Percentiles rank a stretch among this genome's conserved stretches.
phyloP scores from a whole-genome alignment of 2,329 filamentous ascomycete genomes.

The Daldinia eschscholtzii region DNA sequence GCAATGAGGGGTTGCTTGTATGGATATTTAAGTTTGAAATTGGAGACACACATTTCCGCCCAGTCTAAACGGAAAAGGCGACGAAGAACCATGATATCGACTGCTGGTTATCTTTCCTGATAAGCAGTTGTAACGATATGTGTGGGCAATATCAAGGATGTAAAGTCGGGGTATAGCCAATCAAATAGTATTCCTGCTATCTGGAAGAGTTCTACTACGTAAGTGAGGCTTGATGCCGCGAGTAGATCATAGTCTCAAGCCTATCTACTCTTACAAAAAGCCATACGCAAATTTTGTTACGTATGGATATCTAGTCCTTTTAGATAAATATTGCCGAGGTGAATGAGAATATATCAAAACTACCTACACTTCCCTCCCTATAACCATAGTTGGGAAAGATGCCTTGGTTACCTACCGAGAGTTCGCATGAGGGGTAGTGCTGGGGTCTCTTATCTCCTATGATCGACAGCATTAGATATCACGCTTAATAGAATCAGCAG shows the following conservation, averaged over 20 bases:
- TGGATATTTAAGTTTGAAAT: slow-evolving; percentile 10
- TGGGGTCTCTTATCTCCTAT: slow-evolving; percentile 3
- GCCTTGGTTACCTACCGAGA: neutral
- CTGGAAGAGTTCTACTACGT: slow-evolving; percentile 3
- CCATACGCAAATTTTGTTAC: neutral
- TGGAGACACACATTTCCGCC: slow-evolving; percentile 9
- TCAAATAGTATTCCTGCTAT: slow-evolving; percentile 13
- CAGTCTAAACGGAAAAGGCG: slow-evolving; percentile 4
- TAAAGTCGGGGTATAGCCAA: slow-evolving; percentile 22
- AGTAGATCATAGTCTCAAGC: neutral
- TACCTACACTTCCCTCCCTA: neutral
- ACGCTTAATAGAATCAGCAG: neutral
- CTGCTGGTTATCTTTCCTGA: slow-evolving; percentile 24
- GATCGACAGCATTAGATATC: neutral
- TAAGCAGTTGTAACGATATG: slow-evolving; percentile 3
- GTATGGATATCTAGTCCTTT: neutral
- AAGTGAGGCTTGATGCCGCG: neutral
- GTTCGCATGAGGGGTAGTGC: slow-evolving; percentile 3
- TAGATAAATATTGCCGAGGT: neutral
- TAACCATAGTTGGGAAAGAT: neutral
- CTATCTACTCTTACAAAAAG: neutral
- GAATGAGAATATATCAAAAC: neutral
- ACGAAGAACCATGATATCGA: slow-evolving; percentile 32
- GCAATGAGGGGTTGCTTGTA: slow-evolving; percentile 6
- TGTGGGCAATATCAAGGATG: slow-evolving; percentile 29